Evolutionary conservation across 805 yeast species (phyloP).

Genomic region (Candida maris): DNA sequence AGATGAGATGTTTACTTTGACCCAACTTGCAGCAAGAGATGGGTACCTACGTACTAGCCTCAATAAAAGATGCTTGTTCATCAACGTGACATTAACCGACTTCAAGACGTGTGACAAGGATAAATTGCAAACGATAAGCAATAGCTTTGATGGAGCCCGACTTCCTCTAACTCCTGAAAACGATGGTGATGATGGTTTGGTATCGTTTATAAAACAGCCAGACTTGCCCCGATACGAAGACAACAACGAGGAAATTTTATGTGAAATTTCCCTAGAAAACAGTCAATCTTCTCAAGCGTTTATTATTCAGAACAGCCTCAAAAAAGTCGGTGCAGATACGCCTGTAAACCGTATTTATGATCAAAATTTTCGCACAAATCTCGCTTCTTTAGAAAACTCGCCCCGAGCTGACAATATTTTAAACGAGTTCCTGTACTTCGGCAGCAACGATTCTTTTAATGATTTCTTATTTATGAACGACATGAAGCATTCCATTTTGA

Average conservation of each 20-base stretch:
- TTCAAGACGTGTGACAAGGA: neutral
- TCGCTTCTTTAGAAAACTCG: neutral
- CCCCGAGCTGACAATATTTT: neutral
- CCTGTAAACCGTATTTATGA: neutral
- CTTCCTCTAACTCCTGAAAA: neutral
- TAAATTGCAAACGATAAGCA: too few relatives aligned
- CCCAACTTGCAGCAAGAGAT: conserved; percentile 1
- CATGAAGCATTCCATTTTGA: neutral
- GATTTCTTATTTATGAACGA: neutral
- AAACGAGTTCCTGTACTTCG: neutral
- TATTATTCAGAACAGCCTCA: neutral
- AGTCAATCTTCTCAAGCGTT: neutral
- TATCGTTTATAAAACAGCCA: neutral
- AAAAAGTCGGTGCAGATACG: neutral
- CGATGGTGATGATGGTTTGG: neutral
- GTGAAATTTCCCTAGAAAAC: neutral
- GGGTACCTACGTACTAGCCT: neutral
- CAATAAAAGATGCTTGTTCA: conserved; percentile 1
- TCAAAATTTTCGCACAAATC: neutral
- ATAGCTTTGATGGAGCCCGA: too few relatives aligned
- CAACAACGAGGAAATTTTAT: neutral
- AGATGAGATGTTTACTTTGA: neutral
- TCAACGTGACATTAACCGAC: conserved; percentile 3
- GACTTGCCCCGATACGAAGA: neutral
- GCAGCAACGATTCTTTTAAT: neutral